phyloP scores from a whole-genome alignment of 345 rosid species.

The Dovyalis caffra region DNA sequence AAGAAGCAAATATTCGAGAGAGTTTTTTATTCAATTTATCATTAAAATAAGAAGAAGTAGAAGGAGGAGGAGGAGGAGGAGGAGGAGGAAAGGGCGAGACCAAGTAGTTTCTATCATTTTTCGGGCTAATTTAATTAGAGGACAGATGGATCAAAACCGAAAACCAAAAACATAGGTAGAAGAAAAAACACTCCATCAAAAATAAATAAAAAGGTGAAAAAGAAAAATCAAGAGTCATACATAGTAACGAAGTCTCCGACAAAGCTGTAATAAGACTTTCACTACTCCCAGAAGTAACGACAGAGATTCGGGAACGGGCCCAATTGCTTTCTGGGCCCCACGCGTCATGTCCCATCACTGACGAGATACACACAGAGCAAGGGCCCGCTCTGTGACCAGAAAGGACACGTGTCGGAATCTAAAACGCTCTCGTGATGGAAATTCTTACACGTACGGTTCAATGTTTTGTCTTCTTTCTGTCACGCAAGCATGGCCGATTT shows the following conservation, averaged over 20 bases:
- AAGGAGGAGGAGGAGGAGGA: rapidly evolving
- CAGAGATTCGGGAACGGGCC: constrained; percentile 43
- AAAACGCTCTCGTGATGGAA: neutral
- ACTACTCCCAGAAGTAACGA: constrained; percentile 27
- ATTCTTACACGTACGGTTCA: neutral
- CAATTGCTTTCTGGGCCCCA: constrained; percentile 9
- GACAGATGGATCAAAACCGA: too few species aligned
- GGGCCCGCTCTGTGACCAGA: neutral
- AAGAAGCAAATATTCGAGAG: too few species aligned
- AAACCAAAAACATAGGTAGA: neutral
- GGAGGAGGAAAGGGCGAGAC: too few species aligned
- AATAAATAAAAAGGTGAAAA: neutral
- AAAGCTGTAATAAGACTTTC: constrained; percentile 1
- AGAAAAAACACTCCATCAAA: neutral
- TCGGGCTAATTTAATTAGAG: too few species aligned
- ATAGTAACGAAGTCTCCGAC: constrained; percentile 6
- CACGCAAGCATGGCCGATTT: constrained; percentile 29
- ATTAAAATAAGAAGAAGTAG: too few species aligned
- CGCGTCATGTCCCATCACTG: constrained; percentile 24
- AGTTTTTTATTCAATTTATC: too few species aligned
- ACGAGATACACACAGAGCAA: constrained; percentile 19
- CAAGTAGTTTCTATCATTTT: too few species aligned
- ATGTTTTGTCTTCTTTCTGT: constrained; percentile 17
- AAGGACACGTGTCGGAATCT: constrained; percentile 7
- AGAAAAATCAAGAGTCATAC: neutral